Evolutionary conservation across 2,329 filamentous ascomycete species (phyloP), one percentile per base, ranked within the genome.

Genomic region (Emmonsiellopsis sp.): DNA sequence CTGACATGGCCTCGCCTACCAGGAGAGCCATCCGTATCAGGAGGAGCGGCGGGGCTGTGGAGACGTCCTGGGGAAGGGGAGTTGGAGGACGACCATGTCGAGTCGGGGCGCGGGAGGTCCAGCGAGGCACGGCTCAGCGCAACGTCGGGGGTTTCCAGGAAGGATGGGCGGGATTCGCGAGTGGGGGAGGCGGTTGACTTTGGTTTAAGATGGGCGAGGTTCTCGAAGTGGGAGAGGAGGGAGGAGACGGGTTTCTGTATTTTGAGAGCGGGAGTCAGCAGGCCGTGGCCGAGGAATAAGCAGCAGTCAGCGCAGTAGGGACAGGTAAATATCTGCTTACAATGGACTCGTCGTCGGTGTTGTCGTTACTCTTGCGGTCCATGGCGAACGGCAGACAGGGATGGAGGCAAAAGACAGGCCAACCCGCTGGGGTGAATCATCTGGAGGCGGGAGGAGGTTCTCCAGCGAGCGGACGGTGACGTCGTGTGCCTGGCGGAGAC

Each of bases 1-100:
- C 73, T 65, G 51, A 65, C 81, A 84, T 64, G 80, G 83, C 63
- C 84, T 79, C 69, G 75, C 81, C 55, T 83, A 79, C 63, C 70
- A 81, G 57, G 82, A 80, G 70, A 72, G 16, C 63, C 67, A 40
- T 49, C 35, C 7, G 15, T 11, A 20, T 10, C 40, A 8, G 3
- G 16, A 30, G 34, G 11, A 13, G 35, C 16, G 35, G 7, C 35
- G 31, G 61, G 57, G 43, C 62, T 59, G 26, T 66, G 64, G 10
- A 63, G 51, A 6, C 43, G 46, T 30, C 42, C 16, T n/a, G 37
- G 41, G 37, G 11, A 50, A 13, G 13, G 53, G 6, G 30, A 42
- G 38, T 40, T 32, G 34, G 41, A 53, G 35, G 43, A 45, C 41
- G 51, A 58, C 71, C 73, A 75, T 53, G 69, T 67, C 9, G 70